Base-by-base conservation (phyloP, 345 rosid genomes). In the Lepidium sativum region DNA sequence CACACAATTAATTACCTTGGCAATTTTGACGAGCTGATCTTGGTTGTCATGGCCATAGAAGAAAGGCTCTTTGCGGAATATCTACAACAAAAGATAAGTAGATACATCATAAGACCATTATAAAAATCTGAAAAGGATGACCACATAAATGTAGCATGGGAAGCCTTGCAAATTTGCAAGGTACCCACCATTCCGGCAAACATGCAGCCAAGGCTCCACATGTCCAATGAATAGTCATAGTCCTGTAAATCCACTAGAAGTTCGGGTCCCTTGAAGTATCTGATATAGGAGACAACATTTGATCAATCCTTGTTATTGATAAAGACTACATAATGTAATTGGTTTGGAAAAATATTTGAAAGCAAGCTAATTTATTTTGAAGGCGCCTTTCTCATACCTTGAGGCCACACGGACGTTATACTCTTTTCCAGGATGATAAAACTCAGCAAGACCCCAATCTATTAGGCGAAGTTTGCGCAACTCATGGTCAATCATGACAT, bases 171-270 rank as follows among this genome's bases (percentile, higher is more conserved):
- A 35, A 25, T 38, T 18, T 4, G 9, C 29, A 59, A 41, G 43
- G 58, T 54, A 64, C 89, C 78, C 67, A 95, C 99, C 99, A 94
- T 94, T 71, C 97, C 99, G 15, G 97, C 97, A 81, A 94, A 88
- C 99, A 90, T 94, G 73, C 99, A 94, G 23, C 97, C 97, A 54
- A 94, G 97, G 83, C 99, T 94, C 99, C 99, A 94, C 92, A 94
- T 90, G 70, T 90, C 99, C 77, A 90, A 76, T 8, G 99, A 94
- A 77, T 94, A 94, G 75, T 94, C 99, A 76, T 94, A 94, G 73
- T 90, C 99, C 78, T 86, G 97, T 39, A 94, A 81, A 70, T 94
- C 97, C 55, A 94, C 95, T 2, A 90, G 82, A 74, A 94, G 96
- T 65, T 94, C 99, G 0, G 99, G 99, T 31, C 99, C 99, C 78